Evolutionary conservation across 2,329 filamentous ascomycete genomes (phyloP).

Genomic region (Spiromastix sp.): DNA sequence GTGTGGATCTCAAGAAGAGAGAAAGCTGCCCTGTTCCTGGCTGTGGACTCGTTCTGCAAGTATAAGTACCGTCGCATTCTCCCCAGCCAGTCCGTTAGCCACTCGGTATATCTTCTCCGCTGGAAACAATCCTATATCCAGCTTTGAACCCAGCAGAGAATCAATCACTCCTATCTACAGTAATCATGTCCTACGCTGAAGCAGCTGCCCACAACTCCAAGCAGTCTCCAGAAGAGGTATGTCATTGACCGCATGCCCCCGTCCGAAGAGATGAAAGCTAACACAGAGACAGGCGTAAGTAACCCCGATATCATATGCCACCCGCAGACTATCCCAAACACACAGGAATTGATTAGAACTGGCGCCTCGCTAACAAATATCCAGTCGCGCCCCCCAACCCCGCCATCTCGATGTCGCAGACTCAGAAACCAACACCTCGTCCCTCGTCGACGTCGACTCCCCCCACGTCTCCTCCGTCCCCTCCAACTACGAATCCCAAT

Average conservation of each 20-base stretch:
- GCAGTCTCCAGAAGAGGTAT: constrained; percentile 38
- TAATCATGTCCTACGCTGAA: constrained; percentile 39
- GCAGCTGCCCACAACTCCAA: constrained; percentile 37
- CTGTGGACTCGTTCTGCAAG: too few species aligned
- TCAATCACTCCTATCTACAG: too few species aligned
- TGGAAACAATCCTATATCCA: too few species aligned
- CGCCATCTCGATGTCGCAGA: constrained; percentile 29
- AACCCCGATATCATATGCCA: background rate
- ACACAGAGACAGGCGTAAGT: constrained; percentile 27
- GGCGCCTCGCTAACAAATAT: too few species aligned
- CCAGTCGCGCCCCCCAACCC: constrained; percentile 32
- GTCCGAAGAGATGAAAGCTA: constrained; percentile 9
- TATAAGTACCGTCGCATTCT: too few species aligned
- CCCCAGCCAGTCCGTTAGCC: too few species aligned
- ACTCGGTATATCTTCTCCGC: too few species aligned
- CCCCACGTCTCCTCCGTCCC: constrained; percentile 35
- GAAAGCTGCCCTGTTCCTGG: too few species aligned
- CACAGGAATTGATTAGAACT: background rate
- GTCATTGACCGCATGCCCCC: constrained; percentile 10
- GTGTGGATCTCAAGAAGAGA: too few species aligned
- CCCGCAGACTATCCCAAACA: background rate
- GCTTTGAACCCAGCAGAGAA: too few species aligned
- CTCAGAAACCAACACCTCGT: constrained; percentile 29
- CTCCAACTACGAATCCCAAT: constrained; percentile 30
- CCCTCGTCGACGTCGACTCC: constrained; percentile 38